These are phyloP conservation scores for Ballota nigra DNA, from an alignment of 257 asterid species.

Conservation along the genomic window DNA sequence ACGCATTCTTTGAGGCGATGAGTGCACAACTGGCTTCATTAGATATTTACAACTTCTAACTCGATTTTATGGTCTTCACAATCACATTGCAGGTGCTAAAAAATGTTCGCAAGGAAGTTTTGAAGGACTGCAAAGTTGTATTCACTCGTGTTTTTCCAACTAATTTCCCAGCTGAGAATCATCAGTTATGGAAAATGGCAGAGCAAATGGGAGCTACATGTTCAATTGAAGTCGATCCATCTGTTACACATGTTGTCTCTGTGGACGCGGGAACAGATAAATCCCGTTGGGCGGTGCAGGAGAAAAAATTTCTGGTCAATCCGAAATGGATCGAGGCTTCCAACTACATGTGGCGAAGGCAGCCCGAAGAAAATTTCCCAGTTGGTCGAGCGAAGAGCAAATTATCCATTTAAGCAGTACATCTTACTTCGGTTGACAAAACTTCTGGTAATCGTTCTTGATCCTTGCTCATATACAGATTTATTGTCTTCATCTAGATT, in stretches of 20 bases:
- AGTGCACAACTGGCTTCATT: too few relatives aligned
- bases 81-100: constrained; percentile 47
- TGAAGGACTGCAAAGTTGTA: constrained; percentile 59
- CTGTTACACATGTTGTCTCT: constrained; percentile 78
- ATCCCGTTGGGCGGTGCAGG: constrained; percentile 57
- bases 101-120: constrained; percentile 48
- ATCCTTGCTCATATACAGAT: background rate
- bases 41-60: too few relatives aligned
- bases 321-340: constrained; percentile 81
- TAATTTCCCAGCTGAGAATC: constrained; percentile 50
- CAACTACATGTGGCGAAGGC: constrained; percentile 62
- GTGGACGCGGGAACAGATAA: constrained; percentile 60
- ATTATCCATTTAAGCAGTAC: constrained; percentile 10
- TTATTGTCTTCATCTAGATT: background rate
- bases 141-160: constrained; percentile 64
- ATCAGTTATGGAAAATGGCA: constrained; percentile 67
- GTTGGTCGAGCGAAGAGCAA: constrained; percentile 31
- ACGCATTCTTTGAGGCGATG: too few relatives aligned
- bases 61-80: background rate
- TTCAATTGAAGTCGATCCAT: constrained; percentile 41
- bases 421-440: constrained; percentile 1
- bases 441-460: background rate
- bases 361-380: constrained; percentile 64
- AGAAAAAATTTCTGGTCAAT: constrained; percentile 59
- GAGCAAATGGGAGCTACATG: constrained; percentile 75